These are phyloP conservation scores for Alternaria consortialis DNA, from an alignment of 2,329 filamentous ascomycete genomes.

Conservation along the genomic window DNA sequence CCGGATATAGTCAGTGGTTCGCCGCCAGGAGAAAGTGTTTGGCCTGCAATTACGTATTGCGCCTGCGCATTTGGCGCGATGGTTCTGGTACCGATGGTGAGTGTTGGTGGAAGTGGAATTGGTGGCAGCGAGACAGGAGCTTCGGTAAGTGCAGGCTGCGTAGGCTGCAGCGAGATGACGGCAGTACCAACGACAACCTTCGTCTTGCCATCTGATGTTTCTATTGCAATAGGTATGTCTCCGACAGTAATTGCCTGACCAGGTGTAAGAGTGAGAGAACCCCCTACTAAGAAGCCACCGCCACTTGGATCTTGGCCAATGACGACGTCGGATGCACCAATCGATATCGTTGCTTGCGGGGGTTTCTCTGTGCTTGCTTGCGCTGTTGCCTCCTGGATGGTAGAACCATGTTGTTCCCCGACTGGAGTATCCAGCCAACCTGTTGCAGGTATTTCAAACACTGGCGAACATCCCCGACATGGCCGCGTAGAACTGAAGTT, in stretches of 20 bases:
- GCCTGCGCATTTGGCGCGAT: constrained; percentile 36
- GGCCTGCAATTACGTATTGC: constrained; percentile 40
- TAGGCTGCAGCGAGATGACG: constrained; percentile 23
- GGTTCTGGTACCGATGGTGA: constrained; percentile 34
- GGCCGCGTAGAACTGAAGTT: constrained; percentile 37
- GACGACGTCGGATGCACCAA: constrained; percentile 27
- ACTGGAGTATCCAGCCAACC: constrained; percentile 33
- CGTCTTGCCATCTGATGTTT: constrained; percentile 29
- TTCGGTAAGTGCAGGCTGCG: constrained; percentile 24
- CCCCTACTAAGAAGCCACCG: constrained; percentile 29
- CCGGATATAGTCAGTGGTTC: constrained; percentile 48
- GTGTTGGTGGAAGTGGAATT: constrained; percentile 18
- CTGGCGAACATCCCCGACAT: constrained; percentile 40
- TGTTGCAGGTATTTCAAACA: constrained; percentile 38
- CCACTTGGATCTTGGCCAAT: constrained; percentile 25
- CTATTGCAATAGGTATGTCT: constrained; percentile 38
- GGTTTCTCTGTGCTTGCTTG: constrained; percentile 9
- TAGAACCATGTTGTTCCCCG: constrained; percentile 31
- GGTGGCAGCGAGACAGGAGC: constrained; percentile 22
- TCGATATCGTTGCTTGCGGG: constrained; percentile 24
- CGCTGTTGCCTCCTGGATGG: not conserved
- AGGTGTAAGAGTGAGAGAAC: constrained; percentile 29
- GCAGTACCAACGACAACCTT: constrained; percentile 35
- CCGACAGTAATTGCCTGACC: constrained; percentile 35
- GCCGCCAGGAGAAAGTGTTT: constrained; percentile 48